Base-by-base conservation (phyloP, 768 basidiomycete species). In the Leccinum rimulosum region DNA sequence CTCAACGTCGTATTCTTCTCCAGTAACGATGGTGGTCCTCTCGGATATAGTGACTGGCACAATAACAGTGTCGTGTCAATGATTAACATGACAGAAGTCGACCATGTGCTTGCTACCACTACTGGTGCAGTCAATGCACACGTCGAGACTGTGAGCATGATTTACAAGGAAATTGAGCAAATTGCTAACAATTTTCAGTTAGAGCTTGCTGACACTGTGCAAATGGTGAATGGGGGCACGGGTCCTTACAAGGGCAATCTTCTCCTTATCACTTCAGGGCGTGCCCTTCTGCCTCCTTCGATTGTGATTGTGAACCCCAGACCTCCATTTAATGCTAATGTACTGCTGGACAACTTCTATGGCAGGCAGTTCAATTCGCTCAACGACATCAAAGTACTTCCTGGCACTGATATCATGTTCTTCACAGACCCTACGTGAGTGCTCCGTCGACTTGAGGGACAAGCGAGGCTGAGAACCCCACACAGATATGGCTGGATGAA, bases 321-420 rank as follows among this genome's bases (percentile, higher is more conserved):
- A 3, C 68, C 82, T 4, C 89, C 89, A 1, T 77, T 85, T 71
- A 88, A 91, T 57, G 74, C 80, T 4, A 91, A 87, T 0, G 80
- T 88, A 38, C 70, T 93, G 17, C 70, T 93, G 60, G 88, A 93
- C 71, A 92, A 91, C 74, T 90, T 80, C 74, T 88, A 83, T 66
- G 91, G 91, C 3, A 77, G 89, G 6, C 90, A 91, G 62, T 93
- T 92, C 76, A 91, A 89, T 70, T 91, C 91, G 1, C 70, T 93
- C 43, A 92, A 92, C 69, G 92, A 93, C 63, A 77, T 88, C 57
- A 91, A 88, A 64, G 76, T 91, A 1, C 86, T 91, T 52, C 88
- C 88, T 1, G 73, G 73, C 15, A 87, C 81, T 58, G 84, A 84
- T 38, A 81, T 82, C 48, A 61, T 93, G 3, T 91, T 87, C 74